These are phyloP conservation scores for Conoideocrella luteorostrata DNA, from an alignment of 2,329 filamentous ascomycete species.

Conservation along the genomic window DNA sequence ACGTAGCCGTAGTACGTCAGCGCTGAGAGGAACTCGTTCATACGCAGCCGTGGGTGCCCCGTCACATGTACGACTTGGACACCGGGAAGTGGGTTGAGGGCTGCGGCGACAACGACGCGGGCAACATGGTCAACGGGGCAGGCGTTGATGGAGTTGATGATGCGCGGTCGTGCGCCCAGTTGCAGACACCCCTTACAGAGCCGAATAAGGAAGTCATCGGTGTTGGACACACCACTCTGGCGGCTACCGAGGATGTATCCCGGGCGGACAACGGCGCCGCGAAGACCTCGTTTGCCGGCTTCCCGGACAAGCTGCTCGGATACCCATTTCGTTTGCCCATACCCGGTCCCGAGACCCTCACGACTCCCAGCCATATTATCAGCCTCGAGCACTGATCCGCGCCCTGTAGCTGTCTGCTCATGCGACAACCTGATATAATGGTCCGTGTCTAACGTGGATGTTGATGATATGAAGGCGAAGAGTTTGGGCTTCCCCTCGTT, in stretches of 20 bases:
- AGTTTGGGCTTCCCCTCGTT: slow-evolving; percentile 70
- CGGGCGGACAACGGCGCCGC: slow-evolving; percentile 69
- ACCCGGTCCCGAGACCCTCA: slow-evolving; percentile 74
- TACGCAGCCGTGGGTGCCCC: slow-evolving; percentile 67
- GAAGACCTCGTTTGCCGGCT: slow-evolving; percentile 70
- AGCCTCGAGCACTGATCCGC: slow-evolving; percentile 60
- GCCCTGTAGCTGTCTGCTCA: slow-evolving; percentile 41
- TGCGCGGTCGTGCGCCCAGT: slow-evolving; percentile 63
- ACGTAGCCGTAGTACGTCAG: slow-evolving; percentile 68
- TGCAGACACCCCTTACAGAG: slow-evolving; percentile 86
- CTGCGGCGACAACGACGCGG: slow-evolving; percentile 67
- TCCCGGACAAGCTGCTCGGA: slow-evolving; percentile 63
- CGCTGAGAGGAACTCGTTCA: slow-evolving; percentile 68
- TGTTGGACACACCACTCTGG: slow-evolving; percentile 63
- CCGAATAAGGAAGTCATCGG: slow-evolving; percentile 85
- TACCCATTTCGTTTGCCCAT: slow-evolving; percentile 87
- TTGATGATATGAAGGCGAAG: slow-evolving; percentile 74
- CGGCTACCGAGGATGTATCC: slow-evolving; percentile 79
- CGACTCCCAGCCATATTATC: slow-evolving; percentile 75
- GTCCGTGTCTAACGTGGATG: slow-evolving; percentile 67
- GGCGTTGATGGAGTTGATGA: slow-evolving; percentile 82
- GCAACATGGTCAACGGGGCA: slow-evolving; percentile 83
- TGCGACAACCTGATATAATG: slow-evolving; percentile 72
- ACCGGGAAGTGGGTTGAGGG: slow-evolving; percentile 53
- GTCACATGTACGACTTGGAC: slow-evolving; percentile 70